Percentiles rank a stretch among this genome's conserved stretches.
Conservation (phyloP, 768 basidiomycete species). For the Lyophyllum decastes region DNA sequence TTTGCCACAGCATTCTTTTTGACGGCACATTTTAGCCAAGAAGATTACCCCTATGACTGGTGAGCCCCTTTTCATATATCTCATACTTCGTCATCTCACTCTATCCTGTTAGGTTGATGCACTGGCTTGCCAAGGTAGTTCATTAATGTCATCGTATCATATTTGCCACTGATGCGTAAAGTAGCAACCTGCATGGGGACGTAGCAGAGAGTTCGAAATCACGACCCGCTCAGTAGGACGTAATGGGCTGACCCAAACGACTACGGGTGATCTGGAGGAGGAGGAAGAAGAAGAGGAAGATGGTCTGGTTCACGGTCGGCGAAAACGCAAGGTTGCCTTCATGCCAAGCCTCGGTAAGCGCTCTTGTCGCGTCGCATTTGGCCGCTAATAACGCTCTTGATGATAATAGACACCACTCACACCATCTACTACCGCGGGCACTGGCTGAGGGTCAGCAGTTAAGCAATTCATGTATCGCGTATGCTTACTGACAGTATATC, state of each 20-base stretch:
- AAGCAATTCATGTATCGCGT: constrained; percentile 9
- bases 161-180: neutral
- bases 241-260: constrained; percentile 63
- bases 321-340: constrained; percentile 80
- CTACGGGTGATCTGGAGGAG: constrained; percentile 77
- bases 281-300: constrained; percentile 70
- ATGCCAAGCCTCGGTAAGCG: constrained; percentile 80
- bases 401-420: constrained; percentile 71
- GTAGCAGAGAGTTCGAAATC: constrained; percentile 87
- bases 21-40: constrained; percentile 86
- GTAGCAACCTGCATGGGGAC: constrained; percentile 90
- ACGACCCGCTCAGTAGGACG: constrained; percentile 76
- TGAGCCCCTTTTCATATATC: constrained; percentile 27
- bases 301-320: constrained; percentile 65
- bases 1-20: constrained; percentile 71
- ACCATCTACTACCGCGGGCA: constrained; percentile 90
- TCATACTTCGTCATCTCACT: constrained; percentile 7
- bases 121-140: constrained; percentile 80
- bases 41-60: constrained; percentile 89
- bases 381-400: constrained; percentile 9
- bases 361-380: constrained; percentile 4
- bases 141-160: neutral
- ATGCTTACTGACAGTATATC: constrained; percentile 17
- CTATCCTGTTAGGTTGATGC: constrained; percentile 67
- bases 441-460: constrained; percentile 70